phyloP scores from a whole-genome alignment of 306 rosid species.

The Cucurbita ficifolia region DNA sequence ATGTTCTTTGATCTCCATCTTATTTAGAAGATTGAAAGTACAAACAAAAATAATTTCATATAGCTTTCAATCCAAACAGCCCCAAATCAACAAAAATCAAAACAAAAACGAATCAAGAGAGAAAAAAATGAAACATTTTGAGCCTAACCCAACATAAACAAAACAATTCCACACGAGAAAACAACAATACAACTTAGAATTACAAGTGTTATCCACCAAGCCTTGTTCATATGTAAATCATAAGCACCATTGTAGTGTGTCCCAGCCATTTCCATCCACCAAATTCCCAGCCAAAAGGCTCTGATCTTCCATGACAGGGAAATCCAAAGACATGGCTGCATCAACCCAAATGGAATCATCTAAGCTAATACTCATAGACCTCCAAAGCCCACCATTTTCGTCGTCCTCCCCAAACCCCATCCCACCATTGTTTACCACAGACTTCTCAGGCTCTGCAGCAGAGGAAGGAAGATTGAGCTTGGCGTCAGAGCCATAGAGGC shows the following conservation, averaged over 20 bases:
- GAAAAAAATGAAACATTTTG: background rate
- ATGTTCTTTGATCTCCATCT: background rate
- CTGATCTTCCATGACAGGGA: constrained; percentile 21
- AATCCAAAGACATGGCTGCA: constrained; percentile 54
- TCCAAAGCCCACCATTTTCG: constrained; percentile 23
- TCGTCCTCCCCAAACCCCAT: constrained; percentile 4
- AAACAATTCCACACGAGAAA: no score
- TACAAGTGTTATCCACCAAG: background rate
- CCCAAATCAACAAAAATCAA: background rate
- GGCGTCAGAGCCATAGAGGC: constrained; percentile 64
- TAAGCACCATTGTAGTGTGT: constrained; percentile 45
- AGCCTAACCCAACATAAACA: background rate
- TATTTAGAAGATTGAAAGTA: background rate
- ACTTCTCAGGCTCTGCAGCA: background rate
- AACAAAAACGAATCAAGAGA: background rate
- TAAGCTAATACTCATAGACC: constrained; percentile 17
- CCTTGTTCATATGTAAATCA: background rate
- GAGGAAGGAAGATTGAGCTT: constrained; percentile 42
- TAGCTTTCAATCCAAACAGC: background rate
- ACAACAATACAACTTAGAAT: background rate
- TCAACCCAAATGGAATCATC: constrained; percentile 66
- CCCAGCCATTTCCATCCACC: constrained; percentile 29
- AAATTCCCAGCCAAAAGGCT: constrained; percentile 15
- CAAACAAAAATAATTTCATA: background rate
- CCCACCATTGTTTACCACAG: background rate